Base-by-base conservation (phyloP, 2,329 filamentous ascomycete genomes). In the Trichophyton simii region DNA sequence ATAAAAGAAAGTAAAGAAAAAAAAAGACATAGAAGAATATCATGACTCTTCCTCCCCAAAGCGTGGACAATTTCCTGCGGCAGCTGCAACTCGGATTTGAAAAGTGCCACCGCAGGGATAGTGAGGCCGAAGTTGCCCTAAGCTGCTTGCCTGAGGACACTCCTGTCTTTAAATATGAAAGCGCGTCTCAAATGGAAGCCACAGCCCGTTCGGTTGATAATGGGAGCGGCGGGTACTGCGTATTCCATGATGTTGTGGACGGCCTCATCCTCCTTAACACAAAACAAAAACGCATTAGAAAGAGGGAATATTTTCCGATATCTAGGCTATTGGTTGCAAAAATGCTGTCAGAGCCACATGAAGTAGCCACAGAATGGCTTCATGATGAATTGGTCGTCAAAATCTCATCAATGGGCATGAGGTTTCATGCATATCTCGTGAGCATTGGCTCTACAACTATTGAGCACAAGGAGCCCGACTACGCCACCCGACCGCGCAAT, bases 161-260 rank as follows among this genome's bases (percentile, higher is more conserved):
- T 31, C 59, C 54, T 13, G 61, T 63, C 54, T 63, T 57, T 54
- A 50, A 36, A 34, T 63, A 63, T 61, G n/a, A 61, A 46, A 61
- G 54, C 54, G 4, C 58, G 20, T 15, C 59, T n/a, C 52, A 61
- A 13, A 58, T 63, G 59, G 54, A 60, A 61, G 42, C 54, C 3
- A 20, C 54, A 61, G 42, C 55, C 52, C 54, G 44, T 22, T 34
- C 58, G 36, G 50, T 63, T 22, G 36, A 57, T 41, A 34, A 60
- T 58, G 61, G 57, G 13, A 57, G 61, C 7, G 22, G 25, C 20
- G 41, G 41, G 11, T 63, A 60, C 59, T 63, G 58, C 31, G 58
- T 63, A 13, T 63, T 63, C 44, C 8, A 52, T 22, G 22, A 61
- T 54, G 61, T 59, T 31, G 48, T 41, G 13, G 15, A 50, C 28